Conservation (phyloP, 768 basidiomycete species). For the Podaxis sp. region DNA sequence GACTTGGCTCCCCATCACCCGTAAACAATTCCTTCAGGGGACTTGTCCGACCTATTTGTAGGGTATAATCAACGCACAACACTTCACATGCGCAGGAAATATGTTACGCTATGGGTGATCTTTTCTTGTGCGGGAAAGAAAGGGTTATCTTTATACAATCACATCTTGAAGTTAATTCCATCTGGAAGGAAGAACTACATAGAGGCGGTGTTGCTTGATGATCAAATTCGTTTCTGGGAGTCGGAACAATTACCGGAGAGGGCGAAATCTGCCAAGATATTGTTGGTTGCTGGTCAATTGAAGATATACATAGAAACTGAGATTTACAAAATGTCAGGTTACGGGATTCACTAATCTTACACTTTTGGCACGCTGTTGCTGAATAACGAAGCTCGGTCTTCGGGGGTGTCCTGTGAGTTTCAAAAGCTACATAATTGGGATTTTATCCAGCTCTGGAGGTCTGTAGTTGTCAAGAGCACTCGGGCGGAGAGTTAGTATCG, state of each 20-base stretch:
- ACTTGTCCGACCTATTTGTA: background rate
- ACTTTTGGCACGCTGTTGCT: slow-evolving; percentile 10
- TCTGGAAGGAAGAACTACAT: slow-evolving; percentile 2
- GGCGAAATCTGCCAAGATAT: slow-evolving; percentile 10
- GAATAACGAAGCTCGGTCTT: background rate
- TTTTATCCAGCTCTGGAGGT: background rate
- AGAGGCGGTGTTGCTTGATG: slow-evolving; percentile 14
- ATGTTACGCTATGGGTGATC: background rate
- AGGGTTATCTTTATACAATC: slow-evolving; percentile 11
- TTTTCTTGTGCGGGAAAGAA: slow-evolving; percentile 9
- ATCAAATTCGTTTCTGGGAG: slow-evolving; percentile 11
- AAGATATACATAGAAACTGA: slow-evolving; percentile 13
- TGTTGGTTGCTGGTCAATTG: slow-evolving; percentile 10
- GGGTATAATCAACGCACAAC: background rate
- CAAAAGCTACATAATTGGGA: background rate
- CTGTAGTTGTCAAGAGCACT: background rate
- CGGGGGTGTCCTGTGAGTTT: background rate
- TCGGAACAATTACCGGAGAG: slow-evolving; percentile 14
- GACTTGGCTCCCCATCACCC: background rate
- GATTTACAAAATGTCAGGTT: slow-evolving; percentile 15
- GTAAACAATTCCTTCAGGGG: background rate
- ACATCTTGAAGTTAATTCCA: slow-evolving; percentile 10
- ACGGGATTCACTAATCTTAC: slow-evolving; percentile 15
- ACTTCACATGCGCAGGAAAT: background rate
- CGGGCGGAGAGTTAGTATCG: background rate